A percentile compares a stretch with the other conserved stretches of the same genome.
Conservation (phyloP, 495 filamentous ascomycete species). For the Penicillium robsamsonii region DNA sequence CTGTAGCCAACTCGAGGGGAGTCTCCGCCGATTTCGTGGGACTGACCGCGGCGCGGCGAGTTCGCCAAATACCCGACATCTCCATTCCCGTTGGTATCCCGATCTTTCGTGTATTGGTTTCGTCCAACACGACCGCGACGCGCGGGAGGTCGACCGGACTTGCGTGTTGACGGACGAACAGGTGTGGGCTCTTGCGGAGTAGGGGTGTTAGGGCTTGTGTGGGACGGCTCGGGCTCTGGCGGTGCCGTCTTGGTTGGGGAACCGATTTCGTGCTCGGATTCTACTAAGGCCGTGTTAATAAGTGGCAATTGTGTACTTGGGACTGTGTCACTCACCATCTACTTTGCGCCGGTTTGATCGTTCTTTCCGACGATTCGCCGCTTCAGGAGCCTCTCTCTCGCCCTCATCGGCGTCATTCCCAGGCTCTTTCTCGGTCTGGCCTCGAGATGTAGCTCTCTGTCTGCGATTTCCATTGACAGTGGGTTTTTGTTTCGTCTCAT, state of each 20-base stretch:
- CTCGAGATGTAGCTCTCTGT: slow-evolving; percentile 61
- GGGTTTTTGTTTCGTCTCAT: slow-evolving; percentile 53
- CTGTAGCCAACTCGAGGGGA: slow-evolving; percentile 40
- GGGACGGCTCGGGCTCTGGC: slow-evolving; percentile 40
- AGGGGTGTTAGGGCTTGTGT: slow-evolving; percentile 54
- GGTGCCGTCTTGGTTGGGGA: slow-evolving; percentile 42
- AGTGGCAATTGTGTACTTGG: background rate
- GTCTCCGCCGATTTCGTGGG: slow-evolving; percentile 55
- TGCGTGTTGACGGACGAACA: slow-evolving; percentile 54
- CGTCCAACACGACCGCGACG: slow-evolving; percentile 69
- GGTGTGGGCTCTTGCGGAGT: slow-evolving; percentile 46
- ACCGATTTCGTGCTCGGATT: slow-evolving; percentile 39
- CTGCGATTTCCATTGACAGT: slow-evolving; percentile 58
- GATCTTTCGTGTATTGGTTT: slow-evolving; percentile 83
- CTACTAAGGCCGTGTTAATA: slow-evolving; percentile 18
- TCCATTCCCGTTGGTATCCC: slow-evolving; percentile 59
- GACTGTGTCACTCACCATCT: slow-evolving; percentile 60
- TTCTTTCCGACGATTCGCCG: slow-evolving; percentile 70
- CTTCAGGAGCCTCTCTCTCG: slow-evolving; percentile 66
- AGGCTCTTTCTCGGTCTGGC: slow-evolving; percentile 66
- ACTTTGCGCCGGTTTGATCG: slow-evolving; percentile 68
- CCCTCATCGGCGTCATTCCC: slow-evolving; percentile 62
- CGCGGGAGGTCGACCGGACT: slow-evolving; percentile 64
- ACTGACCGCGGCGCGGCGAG: slow-evolving; percentile 65
- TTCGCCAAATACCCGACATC: slow-evolving; percentile 33